These are phyloP conservation scores for Phaffia rhodozyma DNA, from an alignment of 1,284 basidiomycete genomes.

Conservation along the genomic window DNA sequence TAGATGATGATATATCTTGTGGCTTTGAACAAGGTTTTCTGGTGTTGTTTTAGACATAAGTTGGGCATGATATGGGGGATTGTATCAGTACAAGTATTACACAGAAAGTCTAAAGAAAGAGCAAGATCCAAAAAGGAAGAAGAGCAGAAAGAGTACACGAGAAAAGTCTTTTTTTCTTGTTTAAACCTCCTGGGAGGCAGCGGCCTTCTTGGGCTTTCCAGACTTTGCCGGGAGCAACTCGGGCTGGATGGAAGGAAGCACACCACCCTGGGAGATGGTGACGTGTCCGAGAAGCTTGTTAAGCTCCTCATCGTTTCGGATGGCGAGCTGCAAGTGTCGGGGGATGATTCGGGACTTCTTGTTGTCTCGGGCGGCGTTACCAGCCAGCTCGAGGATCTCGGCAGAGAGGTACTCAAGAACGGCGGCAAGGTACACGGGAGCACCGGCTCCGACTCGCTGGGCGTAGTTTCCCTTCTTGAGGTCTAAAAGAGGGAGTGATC, in stretches of 20 bases:
- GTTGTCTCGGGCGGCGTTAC: constrained; percentile 53
- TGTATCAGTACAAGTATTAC: constrained; percentile 9
- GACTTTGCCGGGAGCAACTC: constrained; percentile 59
- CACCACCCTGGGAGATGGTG: constrained; percentile 83
- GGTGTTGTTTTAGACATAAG: neutral
- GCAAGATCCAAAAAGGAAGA: neutral
- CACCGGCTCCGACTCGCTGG: constrained; percentile 50
- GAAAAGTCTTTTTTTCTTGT: constrained; percentile 14
- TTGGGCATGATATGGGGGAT: constrained; percentile 11
- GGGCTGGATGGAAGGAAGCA: constrained; percentile 58
- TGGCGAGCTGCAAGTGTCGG: constrained; percentile 77
- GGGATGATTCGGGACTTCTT: constrained; percentile 79
- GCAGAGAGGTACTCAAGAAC: constrained; percentile 74
- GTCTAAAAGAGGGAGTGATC: neutral
- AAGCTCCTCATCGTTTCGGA: constrained; percentile 72
- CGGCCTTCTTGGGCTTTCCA: constrained; percentile 36
- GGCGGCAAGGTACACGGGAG: constrained; percentile 68
- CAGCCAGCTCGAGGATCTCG: constrained; percentile 77
- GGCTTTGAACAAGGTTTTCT: no score
- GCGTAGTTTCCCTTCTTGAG: constrained; percentile 64
- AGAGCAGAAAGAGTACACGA: neutral
- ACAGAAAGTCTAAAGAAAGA: neutral
- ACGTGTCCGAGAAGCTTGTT: constrained; percentile 59
- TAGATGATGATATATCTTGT: no score
- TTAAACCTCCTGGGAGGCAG: constrained; percentile 24